These are phyloP conservation scores for Citrus maxima DNA, from an alignment of 345 rosid species.

Conservation along the genomic window DNA sequence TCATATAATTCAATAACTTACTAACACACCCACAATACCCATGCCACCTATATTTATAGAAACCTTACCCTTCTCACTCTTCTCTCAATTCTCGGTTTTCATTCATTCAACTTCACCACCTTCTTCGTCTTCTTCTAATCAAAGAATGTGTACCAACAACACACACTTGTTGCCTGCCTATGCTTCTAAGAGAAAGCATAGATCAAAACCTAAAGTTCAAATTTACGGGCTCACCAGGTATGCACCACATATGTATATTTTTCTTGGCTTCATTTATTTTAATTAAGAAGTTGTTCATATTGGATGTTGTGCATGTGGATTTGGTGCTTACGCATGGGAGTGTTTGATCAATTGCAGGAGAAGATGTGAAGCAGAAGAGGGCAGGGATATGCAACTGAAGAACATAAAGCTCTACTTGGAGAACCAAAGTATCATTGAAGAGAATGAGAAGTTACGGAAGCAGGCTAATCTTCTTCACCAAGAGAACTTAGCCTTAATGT, in stretches of 20 bases:
- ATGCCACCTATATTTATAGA: slow-evolving; percentile 24
- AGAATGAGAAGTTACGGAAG: slow-evolving; percentile 58
- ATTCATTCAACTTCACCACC: neutral
- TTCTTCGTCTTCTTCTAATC: neutral
- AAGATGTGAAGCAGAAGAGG: slow-evolving; percentile 23
- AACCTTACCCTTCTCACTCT: slow-evolving; percentile 2
- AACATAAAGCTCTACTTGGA: slow-evolving; percentile 62
- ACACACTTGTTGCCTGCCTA: slow-evolving; percentile 25
- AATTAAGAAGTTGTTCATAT: neutral
- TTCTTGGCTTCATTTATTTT: neutral
- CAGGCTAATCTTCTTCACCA: slow-evolving; percentile 49
- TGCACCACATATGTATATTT: neutral
- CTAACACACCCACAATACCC: slow-evolving; percentile 2
- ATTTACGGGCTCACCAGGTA: slow-evolving; percentile 46
- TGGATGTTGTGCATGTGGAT: neutral
- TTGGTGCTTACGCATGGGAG: neutral
- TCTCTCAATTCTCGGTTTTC: slow-evolving; percentile 6
- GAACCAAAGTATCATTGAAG: slow-evolving; percentile 57
- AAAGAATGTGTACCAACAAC: slow-evolving; percentile 37
- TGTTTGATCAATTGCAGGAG: slow-evolving; percentile 19
- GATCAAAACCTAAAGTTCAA: slow-evolving; percentile 42
- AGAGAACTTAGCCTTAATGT: slow-evolving; percentile 51
- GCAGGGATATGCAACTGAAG: slow-evolving; percentile 42
- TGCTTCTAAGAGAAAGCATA: slow-evolving; percentile 30
- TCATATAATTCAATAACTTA: neutral